Conservation (phyloP, 768 basidiomycete genomes). For the Lanmaoa rubissima region DNA sequence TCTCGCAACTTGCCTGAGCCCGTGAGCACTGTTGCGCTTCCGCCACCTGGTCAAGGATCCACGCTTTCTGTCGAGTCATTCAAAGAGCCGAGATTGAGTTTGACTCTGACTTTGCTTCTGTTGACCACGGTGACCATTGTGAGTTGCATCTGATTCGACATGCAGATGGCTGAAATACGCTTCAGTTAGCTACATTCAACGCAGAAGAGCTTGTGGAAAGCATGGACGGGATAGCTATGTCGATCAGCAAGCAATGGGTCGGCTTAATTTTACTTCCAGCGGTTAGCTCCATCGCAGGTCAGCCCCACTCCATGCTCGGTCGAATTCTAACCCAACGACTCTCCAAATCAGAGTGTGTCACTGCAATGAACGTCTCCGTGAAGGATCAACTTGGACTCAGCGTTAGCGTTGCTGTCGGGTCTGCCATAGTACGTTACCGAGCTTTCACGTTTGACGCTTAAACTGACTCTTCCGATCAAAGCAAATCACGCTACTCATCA, state of each 20-base stretch:
- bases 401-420: conserved; percentile 81
- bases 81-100: conserved; percentile 58
- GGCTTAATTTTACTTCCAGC: conserved; percentile 86
- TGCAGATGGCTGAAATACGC: not conserved
- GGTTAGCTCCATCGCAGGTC: conserved; percentile 77
- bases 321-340: not conserved
- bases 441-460: not conserved
- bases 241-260: conserved; percentile 84
- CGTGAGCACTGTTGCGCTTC: conserved; percentile 8
- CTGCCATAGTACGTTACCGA: conserved; percentile 56
- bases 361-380: conserved; percentile 86
- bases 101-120: conserved; percentile 53
- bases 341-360: conserved; percentile 66
- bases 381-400: conserved; percentile 81
- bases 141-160: conserved; percentile 24
- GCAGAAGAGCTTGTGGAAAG: conserved; percentile 79
- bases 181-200: conserved; percentile 53
- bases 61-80: conserved; percentile 17
- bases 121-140: conserved; percentile 64
- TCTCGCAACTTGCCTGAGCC: conserved; percentile 11
- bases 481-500: conserved; percentile 85
- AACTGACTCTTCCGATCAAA: conserved; percentile 25
- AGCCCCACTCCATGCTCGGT: not conserved
- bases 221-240: conserved; percentile 72
- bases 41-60: conserved; percentile 19